Evolutionary conservation across 2,329 filamentous ascomycete species (phyloP), one percentile per base, ranked within the genome.

Genomic region (Teratosphaeria zuluensis): DNA sequence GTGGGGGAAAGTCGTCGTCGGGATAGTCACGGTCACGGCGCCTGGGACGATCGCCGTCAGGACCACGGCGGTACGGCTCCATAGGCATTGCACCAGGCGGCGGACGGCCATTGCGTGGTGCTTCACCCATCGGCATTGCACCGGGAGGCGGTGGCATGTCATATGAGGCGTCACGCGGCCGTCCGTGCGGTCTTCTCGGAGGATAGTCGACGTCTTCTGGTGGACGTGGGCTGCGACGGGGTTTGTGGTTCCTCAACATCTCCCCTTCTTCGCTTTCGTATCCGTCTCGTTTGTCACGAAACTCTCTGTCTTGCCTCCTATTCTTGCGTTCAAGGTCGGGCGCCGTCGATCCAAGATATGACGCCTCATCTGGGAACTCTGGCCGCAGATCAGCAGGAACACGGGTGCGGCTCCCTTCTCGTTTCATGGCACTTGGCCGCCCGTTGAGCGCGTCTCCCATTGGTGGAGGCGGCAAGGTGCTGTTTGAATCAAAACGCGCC

Each of bases 241-340:
- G 60, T 57, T 62, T 61, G 56, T 60, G 62, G 32, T 54, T 63
- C 53, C 63, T 61, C 60, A 68, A 65, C 51, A 56, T 60, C 55
- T 73, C 71, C 21, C 71, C 71, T 56, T 73, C 71, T 53, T 73
- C 71, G 53, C 65, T 68, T 58, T 71, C 70, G 62, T 73, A 73
- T 16, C 70, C 71, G 61, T 73, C 68, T 48, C 71, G 63, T 62
- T 67, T 66, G 33, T 71, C 67, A 30, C 71, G 59, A 61, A 73
- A 73, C 46, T 66, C 61, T 42, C 64, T 64, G 51, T 73, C 63
- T 38, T 61, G 60, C 21, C 61, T 62, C 33, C 67, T 56, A 58
- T 65, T 67, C 62, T 73, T 73, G 32, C 63, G 58, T 61, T 73
- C 71, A 52, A 71, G 62, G 58, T 73, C 71, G 8, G 66, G 68